Percentiles rank a stretch among this genome's conserved stretches.
Evolutionary conservation across 768 basidiomycete genomes (phyloP).

Genomic region (Lactarius evosmus): DNA sequence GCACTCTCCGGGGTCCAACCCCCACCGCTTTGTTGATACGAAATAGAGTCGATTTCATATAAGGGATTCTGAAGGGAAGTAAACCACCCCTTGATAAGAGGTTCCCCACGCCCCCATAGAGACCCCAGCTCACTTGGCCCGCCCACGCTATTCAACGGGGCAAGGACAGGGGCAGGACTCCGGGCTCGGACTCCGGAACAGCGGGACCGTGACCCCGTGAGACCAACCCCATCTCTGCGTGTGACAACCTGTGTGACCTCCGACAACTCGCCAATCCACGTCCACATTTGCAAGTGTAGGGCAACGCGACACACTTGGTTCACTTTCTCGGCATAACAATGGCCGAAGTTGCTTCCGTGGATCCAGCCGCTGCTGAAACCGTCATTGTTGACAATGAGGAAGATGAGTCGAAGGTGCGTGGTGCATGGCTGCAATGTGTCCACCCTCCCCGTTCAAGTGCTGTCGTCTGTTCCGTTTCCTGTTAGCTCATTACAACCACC

Average conservation of each 20-base stretch:
- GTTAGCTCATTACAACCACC: constrained; percentile 7
- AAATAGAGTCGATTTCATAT: neutral
- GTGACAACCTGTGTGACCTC: constrained; percentile 15
- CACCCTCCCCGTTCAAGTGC: neutral
- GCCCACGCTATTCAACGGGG: neutral
- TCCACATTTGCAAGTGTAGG: constrained; percentile 6
- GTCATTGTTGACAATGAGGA: constrained; percentile 36
- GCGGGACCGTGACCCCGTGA: constrained; percentile 14
- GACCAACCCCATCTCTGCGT: neutral
- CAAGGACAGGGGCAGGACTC: neutral
- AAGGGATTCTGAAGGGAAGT: neutral
- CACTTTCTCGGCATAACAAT: constrained; percentile 28
- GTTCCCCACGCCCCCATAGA: neutral
- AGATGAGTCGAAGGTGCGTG: constrained; percentile 37
- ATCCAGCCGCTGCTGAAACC: constrained; percentile 30
- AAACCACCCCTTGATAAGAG: neutral
- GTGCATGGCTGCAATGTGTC: neutral
- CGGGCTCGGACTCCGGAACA: neutral
- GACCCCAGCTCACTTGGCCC: neutral
- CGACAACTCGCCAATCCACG: neutral
- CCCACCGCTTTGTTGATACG: neutral
- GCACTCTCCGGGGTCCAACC: constrained; percentile 14
- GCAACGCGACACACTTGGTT: constrained; percentile 6
- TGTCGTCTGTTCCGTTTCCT: neutral
- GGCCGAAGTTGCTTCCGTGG: constrained; percentile 34